Evolutionary conservation across 495 filamentous ascomycete species (phyloP), one percentile per base, ranked within the genome.

Genomic region (Neurospora sublineolata): DNA sequence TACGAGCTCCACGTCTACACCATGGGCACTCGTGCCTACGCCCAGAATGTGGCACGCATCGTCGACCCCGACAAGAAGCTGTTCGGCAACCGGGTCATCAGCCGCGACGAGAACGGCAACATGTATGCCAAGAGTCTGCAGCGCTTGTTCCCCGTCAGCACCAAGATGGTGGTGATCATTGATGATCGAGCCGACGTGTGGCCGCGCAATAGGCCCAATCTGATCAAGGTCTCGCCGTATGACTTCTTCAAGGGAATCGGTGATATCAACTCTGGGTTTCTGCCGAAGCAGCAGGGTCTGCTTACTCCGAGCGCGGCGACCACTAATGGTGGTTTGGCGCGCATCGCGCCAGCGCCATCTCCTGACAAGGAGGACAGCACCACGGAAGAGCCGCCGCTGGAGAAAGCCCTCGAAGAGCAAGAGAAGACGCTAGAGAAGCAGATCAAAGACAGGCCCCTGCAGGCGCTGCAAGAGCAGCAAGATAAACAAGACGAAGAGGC

Each of bases 1-100:
- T 99, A 93, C 80, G 95, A 99, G 79, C 82, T 98, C 75, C 95
- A 99, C 75, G 94, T 99, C 76, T 99, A 99, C 83, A 99, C 95
- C 30, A 98, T 98, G 95, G 95, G 94, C 70, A 99, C 95, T 60
- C 88, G 95, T 73, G 92, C 93, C 10, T 99, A 99, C 78, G 95
- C 95, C 36, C 85, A 94, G 73, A 88, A 92, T 70, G 95, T 99
- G 75, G 94, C 94, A 23, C 89, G 91, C 75, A 93, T 97, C 74
- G 91, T 99, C 69, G 95, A 99, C 79, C 94, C 94, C 1, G 88
- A 93, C 33, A 88, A 90, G 68, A 94, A 91, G 77, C 87, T 97
- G 16, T 99, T 99, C 77, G 94, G 92, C 3, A 93, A 97, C 77
- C 87, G 95, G 60, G 94, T 99, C 77, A 90, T 99, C 74, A 97